phyloP scores from a whole-genome alignment of 441 rosid genomes.

The Erodium texanum region DNA sequence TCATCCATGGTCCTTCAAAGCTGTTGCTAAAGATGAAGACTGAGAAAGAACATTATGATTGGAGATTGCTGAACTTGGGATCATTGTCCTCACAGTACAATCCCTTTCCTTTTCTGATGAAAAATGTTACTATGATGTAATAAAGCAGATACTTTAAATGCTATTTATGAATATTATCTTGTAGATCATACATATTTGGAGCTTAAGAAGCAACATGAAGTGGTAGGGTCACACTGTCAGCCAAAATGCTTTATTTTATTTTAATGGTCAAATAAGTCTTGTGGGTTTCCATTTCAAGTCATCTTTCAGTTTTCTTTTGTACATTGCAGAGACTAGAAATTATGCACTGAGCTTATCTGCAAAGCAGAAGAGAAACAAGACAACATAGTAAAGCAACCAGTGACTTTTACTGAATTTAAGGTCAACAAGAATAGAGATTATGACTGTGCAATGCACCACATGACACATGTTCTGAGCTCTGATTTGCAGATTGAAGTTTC shows the following conservation, averaged over 20 bases:
- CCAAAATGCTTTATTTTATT: conserved; percentile 5
- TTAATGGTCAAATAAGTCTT: conserved; percentile 23
- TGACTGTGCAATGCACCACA: neutral
- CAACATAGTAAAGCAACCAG: neutral
- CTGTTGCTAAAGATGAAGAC: neutral
- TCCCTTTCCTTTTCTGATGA: no score
- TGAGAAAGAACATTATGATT: no score
- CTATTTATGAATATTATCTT: no score
- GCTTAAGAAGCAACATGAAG: no score
- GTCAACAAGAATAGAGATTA: neutral
- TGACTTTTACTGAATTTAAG: conserved; percentile 13
- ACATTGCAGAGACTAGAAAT: conserved; percentile 28
- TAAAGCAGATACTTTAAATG: no score
- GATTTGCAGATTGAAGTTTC: neutral
- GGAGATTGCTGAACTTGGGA: neutral
- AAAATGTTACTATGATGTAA: no score
- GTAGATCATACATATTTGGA: no score
- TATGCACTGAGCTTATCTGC: conserved; percentile 10
- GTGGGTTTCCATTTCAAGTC: conserved; percentile 15
- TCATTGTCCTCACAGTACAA: no score
- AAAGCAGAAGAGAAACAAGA: conserved; percentile 7
- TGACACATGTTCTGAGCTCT: no score
- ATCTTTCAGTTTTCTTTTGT: conserved; percentile 18
- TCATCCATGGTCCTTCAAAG: conserved; percentile 1
- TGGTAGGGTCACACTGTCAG: neutral